These are phyloP conservation scores for Nicotiana tomentosiformis DNA, from an alignment of 257 asterid species.

Conservation along the genomic window DNA sequence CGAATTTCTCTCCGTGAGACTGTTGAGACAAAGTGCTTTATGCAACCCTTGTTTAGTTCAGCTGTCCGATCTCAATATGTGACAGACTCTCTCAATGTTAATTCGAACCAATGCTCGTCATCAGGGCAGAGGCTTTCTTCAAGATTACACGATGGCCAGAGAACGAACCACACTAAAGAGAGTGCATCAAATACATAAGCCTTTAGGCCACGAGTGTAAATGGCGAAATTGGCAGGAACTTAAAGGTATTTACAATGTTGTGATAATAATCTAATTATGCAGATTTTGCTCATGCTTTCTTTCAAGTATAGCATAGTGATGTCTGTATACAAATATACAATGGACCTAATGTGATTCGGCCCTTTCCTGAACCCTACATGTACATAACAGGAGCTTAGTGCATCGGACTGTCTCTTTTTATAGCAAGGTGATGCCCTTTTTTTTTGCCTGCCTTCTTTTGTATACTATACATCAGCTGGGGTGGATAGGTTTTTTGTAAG, in stretches of 20 bases:
- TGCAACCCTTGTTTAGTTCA: constrained; percentile 73
- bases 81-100: constrained; percentile 25
- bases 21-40: constrained; percentile 49
- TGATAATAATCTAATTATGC: background rate
- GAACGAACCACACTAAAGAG: constrained; percentile 8
- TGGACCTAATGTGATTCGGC: background rate
- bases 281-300: background rate
- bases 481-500: background rate
- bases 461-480: background rate
- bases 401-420: background rate
- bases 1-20: constrained; percentile 63
- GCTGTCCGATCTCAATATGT: constrained; percentile 47
- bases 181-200: background rate
- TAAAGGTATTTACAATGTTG: background rate
- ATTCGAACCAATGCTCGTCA: constrained; percentile 33
- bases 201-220: background rate
- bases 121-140: constrained; percentile 27
- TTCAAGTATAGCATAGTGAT: background rate
- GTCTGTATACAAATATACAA: background rate
- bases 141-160: constrained; percentile 23
- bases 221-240: background rate
- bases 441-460: background rate
- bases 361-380: background rate
- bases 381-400: background rate
- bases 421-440: background rate